A percentile compares a stretch with the other conserved stretches of the same genome.
These are phyloP conservation scores for Anthostomella pinea DNA, from an alignment of 2,329 filamentous ascomycete species.

Conservation along the genomic window DNA sequence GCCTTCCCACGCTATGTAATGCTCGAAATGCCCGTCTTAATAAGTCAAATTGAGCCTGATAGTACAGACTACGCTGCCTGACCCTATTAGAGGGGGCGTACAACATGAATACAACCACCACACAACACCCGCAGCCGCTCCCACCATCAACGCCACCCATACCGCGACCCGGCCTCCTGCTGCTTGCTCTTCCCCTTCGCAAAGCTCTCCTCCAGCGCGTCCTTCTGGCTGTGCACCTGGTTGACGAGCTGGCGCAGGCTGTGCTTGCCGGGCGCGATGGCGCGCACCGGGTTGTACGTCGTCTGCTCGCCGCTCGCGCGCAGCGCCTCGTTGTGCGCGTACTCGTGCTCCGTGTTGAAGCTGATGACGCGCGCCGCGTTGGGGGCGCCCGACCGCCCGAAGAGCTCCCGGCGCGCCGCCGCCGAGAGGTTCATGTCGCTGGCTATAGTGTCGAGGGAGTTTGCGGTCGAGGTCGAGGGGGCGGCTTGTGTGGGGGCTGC, in stretches of 20 bases:
- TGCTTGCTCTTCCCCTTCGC: slow-evolving; percentile 75
- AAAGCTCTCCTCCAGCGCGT: slow-evolving; percentile 90
- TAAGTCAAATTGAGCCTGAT: no score
- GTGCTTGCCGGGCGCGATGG: slow-evolving; percentile 85
- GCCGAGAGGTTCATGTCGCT: slow-evolving; percentile 75
- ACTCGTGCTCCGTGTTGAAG: slow-evolving; percentile 88
- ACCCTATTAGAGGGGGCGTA: no score
- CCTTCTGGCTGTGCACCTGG: slow-evolving; percentile 76
- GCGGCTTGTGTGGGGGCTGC: slow-evolving; percentile 24
- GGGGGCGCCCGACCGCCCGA: slow-evolving; percentile 62
- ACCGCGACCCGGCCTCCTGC: slow-evolving; percentile 75
- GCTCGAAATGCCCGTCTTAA: no score
- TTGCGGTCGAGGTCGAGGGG: slow-evolving; percentile 7
- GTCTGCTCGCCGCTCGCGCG: slow-evolving; percentile 67
- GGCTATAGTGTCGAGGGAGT: slow-evolving; percentile 69
- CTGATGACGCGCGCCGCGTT: slow-evolving; percentile 64
- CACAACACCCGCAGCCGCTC: no score
- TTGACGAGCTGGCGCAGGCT: slow-evolving; percentile 84
- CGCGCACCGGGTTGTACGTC: slow-evolving; percentile 77
- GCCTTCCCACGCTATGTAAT: no score
- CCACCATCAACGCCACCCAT: slow-evolving; percentile 67
- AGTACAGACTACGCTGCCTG: no score
- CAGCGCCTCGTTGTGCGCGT: slow-evolving; percentile 77
- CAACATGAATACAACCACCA: no score
- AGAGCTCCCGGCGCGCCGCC: slow-evolving; percentile 75